These are phyloP conservation scores for Chloropicon primus DNA, from an alignment of 139 green algal species.

Conservation along the genomic window DNA sequence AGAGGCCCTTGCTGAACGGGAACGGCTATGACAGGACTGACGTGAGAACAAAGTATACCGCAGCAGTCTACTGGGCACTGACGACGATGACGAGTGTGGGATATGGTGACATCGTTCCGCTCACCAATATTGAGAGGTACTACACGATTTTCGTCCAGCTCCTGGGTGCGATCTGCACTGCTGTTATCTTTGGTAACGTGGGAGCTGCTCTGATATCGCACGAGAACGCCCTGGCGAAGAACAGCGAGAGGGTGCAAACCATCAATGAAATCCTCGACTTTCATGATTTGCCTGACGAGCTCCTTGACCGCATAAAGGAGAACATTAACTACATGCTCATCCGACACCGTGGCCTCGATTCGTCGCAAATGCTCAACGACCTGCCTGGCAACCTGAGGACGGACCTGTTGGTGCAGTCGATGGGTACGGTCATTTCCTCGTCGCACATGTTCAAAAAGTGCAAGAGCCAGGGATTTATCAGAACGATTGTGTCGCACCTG, in stretches of 20 bases:
- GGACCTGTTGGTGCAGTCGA: neutral
- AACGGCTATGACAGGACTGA: slow-evolving; percentile 20
- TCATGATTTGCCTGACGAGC: neutral
- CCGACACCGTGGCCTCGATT: neutral
- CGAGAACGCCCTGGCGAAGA: neutral
- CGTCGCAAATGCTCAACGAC: neutral
- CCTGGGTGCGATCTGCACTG: neutral
- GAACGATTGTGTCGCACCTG: neutral
- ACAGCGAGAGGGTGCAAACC: neutral
- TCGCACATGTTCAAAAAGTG: neutral
- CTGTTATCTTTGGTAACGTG: neutral
- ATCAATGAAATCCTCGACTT: neutral
- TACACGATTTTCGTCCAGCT: neutral
- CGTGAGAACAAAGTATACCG: slow-evolving; percentile 29
- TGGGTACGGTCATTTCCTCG: neutral
- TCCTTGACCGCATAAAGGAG: neutral
- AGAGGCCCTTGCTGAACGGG: slow-evolving; percentile 15
- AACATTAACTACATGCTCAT: neutral
- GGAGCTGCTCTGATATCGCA: neutral
- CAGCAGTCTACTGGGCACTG: slow-evolving; percentile 49
- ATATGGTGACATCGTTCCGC: slow-evolving; percentile 50
- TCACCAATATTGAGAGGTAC: slow-evolving; percentile 32
- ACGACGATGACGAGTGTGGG: slow-evolving; percentile 61
- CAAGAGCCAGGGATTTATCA: neutral
- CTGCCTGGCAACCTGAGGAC: neutral